These are phyloP conservation scores for Metschnikowia baotianmanensis DNA, from an alignment of 805 yeast species.

Conservation along the genomic window DNA sequence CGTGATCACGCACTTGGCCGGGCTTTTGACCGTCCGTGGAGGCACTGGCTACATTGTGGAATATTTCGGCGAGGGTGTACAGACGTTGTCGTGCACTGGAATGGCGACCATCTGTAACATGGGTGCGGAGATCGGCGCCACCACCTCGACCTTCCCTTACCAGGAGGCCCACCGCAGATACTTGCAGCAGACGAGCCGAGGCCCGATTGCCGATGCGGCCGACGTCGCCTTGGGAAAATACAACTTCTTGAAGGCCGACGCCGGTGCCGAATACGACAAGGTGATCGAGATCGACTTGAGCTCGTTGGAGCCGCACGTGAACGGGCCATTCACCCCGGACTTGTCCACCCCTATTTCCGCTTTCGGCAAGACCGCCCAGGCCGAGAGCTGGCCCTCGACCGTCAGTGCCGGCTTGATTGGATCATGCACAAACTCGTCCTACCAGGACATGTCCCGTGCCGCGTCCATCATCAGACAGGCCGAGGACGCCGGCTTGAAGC, in stretches of 20 bases:
- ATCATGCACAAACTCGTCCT: conserved; percentile 97
- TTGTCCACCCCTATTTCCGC: conserved; percentile 87
- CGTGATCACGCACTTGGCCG: conserved; percentile 90
- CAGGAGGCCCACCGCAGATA: conserved; percentile 76
- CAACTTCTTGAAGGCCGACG: conserved; percentile 77
- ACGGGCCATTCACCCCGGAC: conserved; percentile 99
- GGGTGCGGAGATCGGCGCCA: conserved; percentile 99
- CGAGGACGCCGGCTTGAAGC: conserved; percentile 76
- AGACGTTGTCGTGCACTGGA: conserved; percentile 89
- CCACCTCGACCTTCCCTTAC: conserved; percentile 96
- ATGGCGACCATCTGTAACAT: conserved; percentile 99
- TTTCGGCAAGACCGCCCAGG: conserved; percentile 67
- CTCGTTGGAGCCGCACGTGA: conserved; percentile 88
- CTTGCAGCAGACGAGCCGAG: conserved; percentile 80
- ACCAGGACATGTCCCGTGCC: conserved; percentile 97
- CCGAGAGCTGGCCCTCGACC: conserved; percentile 80
- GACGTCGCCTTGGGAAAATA: conserved; percentile 54
- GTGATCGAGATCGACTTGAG: conserved; percentile 85
- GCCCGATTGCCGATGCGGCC: conserved; percentile 79
- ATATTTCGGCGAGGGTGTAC: conserved; percentile 94
- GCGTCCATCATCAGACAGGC: conserved; percentile 90
- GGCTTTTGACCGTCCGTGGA: conserved; percentile 91
- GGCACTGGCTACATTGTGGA: conserved; percentile 97
- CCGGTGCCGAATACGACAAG: conserved; percentile 87
- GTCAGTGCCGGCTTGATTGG: conserved; percentile 95